Evolutionary conservation across 306 rosid genomes (phyloP), one percentile per base, ranked within the genome.

Genomic region (Alnus glutinosa): DNA sequence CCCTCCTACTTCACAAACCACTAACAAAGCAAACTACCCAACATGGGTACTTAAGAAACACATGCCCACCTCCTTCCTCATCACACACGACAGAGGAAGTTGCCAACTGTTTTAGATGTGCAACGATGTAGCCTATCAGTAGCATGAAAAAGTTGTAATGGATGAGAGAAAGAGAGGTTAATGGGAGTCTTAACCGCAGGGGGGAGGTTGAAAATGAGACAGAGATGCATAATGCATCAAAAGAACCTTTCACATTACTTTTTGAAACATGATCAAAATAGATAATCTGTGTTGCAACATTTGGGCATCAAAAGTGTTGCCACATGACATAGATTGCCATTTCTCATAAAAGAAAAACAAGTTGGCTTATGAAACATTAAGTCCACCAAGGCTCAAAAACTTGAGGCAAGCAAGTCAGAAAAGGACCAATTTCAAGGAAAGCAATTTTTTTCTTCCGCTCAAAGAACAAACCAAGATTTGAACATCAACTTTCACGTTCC

Each of bases 261-360:
- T 68, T 37, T 44, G 19, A 44, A 46, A 68, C 52, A 68, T 1
- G 73, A 37, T 39, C 30, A 44, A 32, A 28, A 62, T 62, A 12
- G 68, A 62, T 32, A 62, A 32, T 30, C 15, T 12, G 48, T 15
- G 46, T 39, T 64, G 44, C 19, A 19, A 64, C 48, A 36, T 13
- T 36, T 63, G 44, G 32, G 23, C 70, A 7, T 63, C 18, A 36
- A 63, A 32, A 34, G 34, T 63, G 18, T 15, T 32, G 28, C 66
- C 55, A 32, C 73, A 10, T 1, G 55, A 51, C 78, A 71, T 19
- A 49, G 39, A 23, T 59, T 69, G 37, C 57, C 76, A 71, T 63
- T 19, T 63, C 75, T 58, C 48, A 64, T 9, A 48, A 14, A 64
- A 64, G 23, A 14, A 64, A 64, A 64, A 63, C n/a, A 34, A 34